A percentile compares a stretch with the other conserved stretches of the same genome.
Evolutionary conservation across 768 basidiomycete species (phyloP).

Genomic region (Boletus huronensis): DNA sequence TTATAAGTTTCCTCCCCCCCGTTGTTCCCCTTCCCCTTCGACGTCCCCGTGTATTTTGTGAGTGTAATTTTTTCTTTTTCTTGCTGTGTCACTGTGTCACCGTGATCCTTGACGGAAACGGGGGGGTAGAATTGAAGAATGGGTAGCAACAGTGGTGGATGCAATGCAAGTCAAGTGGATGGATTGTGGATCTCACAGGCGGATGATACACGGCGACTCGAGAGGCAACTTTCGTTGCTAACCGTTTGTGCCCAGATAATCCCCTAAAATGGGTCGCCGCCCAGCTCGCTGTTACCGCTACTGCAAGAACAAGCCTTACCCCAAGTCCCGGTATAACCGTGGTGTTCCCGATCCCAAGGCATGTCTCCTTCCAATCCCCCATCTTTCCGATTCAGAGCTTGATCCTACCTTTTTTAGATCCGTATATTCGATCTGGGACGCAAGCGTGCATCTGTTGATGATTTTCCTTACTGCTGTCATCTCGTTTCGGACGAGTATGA

Average conservation of each 20-base stretch:
- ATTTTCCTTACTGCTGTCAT: slow-evolving; percentile 96
- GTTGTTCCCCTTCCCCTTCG: too few relatives aligned
- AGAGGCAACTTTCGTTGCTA: neutral
- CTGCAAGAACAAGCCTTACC: slow-evolving; percentile 99
- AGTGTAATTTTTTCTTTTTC: slow-evolving; percentile 3
- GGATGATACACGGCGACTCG: neutral
- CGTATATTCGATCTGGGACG: slow-evolving; percentile 94
- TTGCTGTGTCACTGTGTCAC: neutral
- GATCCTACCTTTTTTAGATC: slow-evolving; percentile 54
- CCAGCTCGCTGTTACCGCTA: slow-evolving; percentile 98
- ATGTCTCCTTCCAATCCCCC: slow-evolving; percentile 9
- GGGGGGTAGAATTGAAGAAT: neutral
- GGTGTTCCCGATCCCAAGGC: slow-evolving; percentile 97
- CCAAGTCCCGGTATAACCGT: slow-evolving; percentile 94
- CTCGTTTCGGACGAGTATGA: slow-evolving; percentile 98
- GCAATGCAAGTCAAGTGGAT: slow-evolving; percentile 8
- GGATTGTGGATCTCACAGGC: neutral
- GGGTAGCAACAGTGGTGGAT: slow-evolving; percentile 13
- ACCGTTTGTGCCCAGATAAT: slow-evolving; percentile 11
- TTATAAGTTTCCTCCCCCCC: slow-evolving; percentile 11
- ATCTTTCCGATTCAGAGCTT: neutral
- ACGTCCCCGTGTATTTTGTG: slow-evolving; percentile 22
- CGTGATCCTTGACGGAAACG: neutral
- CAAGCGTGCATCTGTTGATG: slow-evolving; percentile 94
- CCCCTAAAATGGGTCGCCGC: slow-evolving; percentile 81